phyloP scores from a whole-genome alignment of 768 basidiomycete species.

The Boletus pseudo-olivaceus region DNA sequence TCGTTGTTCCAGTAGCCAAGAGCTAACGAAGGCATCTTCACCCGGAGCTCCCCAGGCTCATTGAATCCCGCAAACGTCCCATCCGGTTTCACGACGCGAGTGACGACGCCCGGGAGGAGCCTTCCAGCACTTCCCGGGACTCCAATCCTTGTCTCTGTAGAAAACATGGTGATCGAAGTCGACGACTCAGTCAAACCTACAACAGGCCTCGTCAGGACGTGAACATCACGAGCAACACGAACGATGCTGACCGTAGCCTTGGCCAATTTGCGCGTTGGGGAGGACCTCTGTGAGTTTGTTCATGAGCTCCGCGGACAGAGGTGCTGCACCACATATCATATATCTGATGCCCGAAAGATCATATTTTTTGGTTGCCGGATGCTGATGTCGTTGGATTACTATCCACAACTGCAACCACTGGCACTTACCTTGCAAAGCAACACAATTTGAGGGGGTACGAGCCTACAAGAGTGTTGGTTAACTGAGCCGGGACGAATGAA shows the following conservation, averaged over 20 bases:
- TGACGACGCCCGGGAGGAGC: slow-evolving; percentile 52
- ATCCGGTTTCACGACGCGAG: slow-evolving; percentile 54
- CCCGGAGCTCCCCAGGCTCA: slow-evolving; percentile 59
- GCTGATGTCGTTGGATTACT: slow-evolving; percentile 31
- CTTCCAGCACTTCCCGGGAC: slow-evolving; percentile 48
- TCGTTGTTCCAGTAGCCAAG: slow-evolving; percentile 51
- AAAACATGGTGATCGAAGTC: slow-evolving; percentile 49
- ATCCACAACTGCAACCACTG: background rate
- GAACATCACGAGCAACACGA: background rate
- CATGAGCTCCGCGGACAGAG: slow-evolving; percentile 56
- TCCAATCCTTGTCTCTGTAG: slow-evolving; percentile 45
- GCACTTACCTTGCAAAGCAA: slow-evolving; percentile 59
- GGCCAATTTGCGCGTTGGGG: slow-evolving; percentile 60
- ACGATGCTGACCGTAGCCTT: slow-evolving; percentile 51
- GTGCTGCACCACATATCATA: slow-evolving; percentile 60
- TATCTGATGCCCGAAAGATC: slow-evolving; percentile 52
- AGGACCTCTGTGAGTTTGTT: slow-evolving; percentile 41
- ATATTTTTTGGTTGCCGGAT: slow-evolving; percentile 47
- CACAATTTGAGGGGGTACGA: slow-evolving; percentile 66
- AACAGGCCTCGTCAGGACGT: background rate
- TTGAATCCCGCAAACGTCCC: slow-evolving; percentile 51
- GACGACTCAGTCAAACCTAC: slow-evolving; percentile 66
- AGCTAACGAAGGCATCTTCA: slow-evolving; percentile 41
- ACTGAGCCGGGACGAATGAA: background rate
- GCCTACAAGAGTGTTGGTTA: slow-evolving; percentile 29